Conservation (phyloP, 192 early-diverging fungal species). For the Entomortierella beljakovae region DNA sequence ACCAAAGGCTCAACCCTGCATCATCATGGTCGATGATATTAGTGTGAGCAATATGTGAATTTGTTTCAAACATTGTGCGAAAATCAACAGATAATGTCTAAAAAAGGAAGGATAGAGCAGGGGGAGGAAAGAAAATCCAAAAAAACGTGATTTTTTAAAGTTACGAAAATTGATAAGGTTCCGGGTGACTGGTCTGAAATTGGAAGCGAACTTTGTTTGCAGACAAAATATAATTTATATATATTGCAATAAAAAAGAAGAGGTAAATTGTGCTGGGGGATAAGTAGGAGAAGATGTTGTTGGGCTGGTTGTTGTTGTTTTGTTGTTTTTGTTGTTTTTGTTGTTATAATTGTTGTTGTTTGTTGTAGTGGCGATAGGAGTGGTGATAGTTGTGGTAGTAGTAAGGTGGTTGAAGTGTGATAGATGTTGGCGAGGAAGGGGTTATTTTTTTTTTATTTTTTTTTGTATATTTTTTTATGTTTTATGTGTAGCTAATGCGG, state of each 20-base stretch:
- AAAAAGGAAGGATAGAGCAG: no score
- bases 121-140: no score
- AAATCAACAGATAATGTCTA: no score
- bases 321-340: no score
- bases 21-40: no score
- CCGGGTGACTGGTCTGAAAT: constrained; percentile 7
- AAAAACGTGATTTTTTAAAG: no score
- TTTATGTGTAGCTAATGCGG: neutral
- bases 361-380: neutral
- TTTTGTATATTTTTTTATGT: constrained; percentile 2
- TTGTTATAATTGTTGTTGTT: neutral
- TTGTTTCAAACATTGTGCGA: no score
- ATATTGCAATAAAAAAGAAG: neutral
- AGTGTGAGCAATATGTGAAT: no score
- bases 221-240: no score
- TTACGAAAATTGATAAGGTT: constrained; percentile 9
- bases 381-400: constrained; percentile 1
- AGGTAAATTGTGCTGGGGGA: neutral
- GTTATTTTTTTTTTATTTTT: constrained; percentile 7
- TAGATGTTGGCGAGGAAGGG: no score
- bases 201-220: neutral
- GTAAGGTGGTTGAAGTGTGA: neutral
- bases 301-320: no score
- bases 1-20: no score
- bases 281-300: neutral